Percentiles rank a stretch among this genome's conserved stretches.
Conservation (phyloP, 148 eudicot genomes). For the Tetragonia tetragonoides region DNA sequence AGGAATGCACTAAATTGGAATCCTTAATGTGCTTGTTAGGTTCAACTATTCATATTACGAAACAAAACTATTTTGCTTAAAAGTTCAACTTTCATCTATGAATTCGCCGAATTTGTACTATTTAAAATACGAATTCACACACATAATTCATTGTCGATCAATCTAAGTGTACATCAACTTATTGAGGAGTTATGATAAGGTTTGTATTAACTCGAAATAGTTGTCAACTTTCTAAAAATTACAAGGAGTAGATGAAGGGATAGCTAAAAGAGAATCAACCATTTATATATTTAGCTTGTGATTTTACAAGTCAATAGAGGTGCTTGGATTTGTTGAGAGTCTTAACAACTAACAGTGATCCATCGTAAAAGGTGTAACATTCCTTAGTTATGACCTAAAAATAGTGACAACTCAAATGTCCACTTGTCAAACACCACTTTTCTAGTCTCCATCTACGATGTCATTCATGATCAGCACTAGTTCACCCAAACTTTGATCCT, state of each 20-base stretch:
- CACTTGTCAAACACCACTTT: slow-evolving; percentile 13
- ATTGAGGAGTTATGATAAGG: neutral
- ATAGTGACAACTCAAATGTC: slow-evolving; percentile 11
- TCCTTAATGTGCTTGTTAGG: no score
- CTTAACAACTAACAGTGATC: neutral
- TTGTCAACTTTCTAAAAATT: no score
- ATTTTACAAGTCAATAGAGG: neutral
- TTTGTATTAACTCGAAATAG: neutral
- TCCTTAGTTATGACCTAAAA: slow-evolving; percentile 1
- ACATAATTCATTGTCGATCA: no score
- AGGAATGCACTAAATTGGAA: neutral
- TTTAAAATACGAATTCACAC: no score
- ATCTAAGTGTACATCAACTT: neutral
- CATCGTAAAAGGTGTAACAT: neutral
- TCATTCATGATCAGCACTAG: neutral
- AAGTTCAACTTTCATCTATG: no score
- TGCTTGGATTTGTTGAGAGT: neutral
- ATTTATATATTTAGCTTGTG: neutral
- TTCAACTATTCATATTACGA: no score
- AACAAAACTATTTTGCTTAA: no score
- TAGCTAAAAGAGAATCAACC: neutral
- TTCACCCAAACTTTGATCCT: neutral
- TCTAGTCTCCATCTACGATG: neutral
- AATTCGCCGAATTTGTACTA: neutral
- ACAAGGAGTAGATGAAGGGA: neutral